Conservation (phyloP, 345 rosid species). For the Lepidium sativum region DNA sequence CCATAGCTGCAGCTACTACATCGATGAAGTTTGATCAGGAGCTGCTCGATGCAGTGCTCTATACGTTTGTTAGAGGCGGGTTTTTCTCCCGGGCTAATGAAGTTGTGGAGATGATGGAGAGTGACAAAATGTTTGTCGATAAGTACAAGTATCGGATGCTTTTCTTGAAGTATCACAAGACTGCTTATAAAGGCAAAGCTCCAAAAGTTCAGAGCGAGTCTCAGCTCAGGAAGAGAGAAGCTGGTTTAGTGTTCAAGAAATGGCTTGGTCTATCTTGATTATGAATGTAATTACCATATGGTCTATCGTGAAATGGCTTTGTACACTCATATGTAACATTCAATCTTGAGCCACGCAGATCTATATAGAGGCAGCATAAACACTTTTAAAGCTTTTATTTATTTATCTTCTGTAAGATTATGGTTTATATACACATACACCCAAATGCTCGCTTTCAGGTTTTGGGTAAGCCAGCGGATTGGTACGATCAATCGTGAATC, state of each 20-base stretch:
- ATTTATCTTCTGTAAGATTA: conserved; percentile 18
- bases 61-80: conserved; percentile 86
- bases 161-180: conserved; percentile 88
- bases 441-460: conserved; percentile 8
- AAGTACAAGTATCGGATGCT: conserved; percentile 79
- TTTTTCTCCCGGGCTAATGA: conserved; percentile 75
- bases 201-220: conserved; percentile 84
- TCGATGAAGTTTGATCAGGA: conserved; percentile 85
- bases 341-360: background rate
- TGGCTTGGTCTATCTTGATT: conserved; percentile 67
- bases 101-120: conserved; percentile 78
- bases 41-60: conserved; percentile 80
- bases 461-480: background rate
- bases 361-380: conserved; percentile 2
- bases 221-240: conserved; percentile 70
- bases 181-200: conserved; percentile 76
- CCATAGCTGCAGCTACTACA: conserved; percentile 55
- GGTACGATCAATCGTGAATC: background rate
- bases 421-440: background rate
- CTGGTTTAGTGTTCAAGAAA: conserved; percentile 60
- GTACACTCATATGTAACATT: background rate
- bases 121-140: conserved; percentile 72
- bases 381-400: conserved; percentile 2
- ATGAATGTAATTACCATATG: background rate
- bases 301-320: too few species aligned